A percentile compares a stretch with the other conserved stretches of the same genome.
Conservation (phyloP, 2,329 filamentous ascomycete species). For the Ceratocystis variospora region DNA sequence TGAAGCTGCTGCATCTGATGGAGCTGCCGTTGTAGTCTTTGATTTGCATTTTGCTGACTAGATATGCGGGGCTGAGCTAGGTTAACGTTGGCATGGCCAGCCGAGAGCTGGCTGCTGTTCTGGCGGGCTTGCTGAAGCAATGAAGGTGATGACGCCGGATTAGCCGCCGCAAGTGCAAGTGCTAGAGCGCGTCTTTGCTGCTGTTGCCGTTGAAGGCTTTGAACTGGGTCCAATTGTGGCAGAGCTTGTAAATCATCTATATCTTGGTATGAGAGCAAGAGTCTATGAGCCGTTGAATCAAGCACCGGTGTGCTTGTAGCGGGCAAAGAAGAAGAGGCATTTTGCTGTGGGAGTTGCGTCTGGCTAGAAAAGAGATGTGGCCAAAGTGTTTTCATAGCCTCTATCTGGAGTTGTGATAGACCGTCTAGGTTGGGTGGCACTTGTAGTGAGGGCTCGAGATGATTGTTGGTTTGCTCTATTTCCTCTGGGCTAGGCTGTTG, state of each 20-base stretch:
- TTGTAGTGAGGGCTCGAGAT: background rate
- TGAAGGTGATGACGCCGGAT: background rate
- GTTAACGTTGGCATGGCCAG: background rate
- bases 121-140: background rate
- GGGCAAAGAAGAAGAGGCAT: background rate
- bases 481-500: background rate
- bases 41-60: background rate
- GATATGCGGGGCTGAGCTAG: background rate
- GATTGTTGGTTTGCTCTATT: background rate
- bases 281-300: background rate
- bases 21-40: background rate
- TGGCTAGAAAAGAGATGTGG: constrained; percentile 4
- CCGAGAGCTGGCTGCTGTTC: background rate
- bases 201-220: background rate
- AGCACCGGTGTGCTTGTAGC: background rate
- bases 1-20: background rate
- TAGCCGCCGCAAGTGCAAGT: background rate
- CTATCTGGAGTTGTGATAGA: background rate
- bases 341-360: background rate
- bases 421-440: background rate
- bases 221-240: background rate
- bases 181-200: background rate
- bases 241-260: background rate
- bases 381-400: constrained; percentile 2
- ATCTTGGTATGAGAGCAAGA: background rate